These are phyloP conservation scores for Linnemannia schmuckeri DNA, from an alignment of 192 early-diverging fungal genomes.

Conservation along the genomic window DNA sequence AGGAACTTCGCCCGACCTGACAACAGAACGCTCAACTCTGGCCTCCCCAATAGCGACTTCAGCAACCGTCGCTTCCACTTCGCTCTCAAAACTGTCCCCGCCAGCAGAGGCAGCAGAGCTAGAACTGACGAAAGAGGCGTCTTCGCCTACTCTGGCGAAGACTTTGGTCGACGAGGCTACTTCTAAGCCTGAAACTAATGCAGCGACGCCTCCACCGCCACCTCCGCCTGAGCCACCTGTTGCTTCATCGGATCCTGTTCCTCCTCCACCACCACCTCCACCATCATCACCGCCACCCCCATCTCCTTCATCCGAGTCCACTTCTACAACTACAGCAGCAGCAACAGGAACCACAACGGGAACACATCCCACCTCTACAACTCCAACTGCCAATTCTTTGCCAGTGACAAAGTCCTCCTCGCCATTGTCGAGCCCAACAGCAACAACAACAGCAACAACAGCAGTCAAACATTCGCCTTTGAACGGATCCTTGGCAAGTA, in stretches of 20 bases:
- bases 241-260: not conserved
- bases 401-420: slow-evolving; percentile 6
- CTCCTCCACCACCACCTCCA: slow-evolving; percentile 13
- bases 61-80: not conserved
- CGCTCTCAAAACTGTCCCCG: not conserved
- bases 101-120: not conserved
- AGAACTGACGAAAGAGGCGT: not conserved
- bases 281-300: not conserved
- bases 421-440: not conserved
- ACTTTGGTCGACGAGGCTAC: not conserved
- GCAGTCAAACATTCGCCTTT: not conserved
- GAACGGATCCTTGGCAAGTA: not conserved
- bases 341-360: not conserved
- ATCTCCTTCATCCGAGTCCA: not conserved
- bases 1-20: not conserved
- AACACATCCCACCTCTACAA: not conserved
- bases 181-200: not conserved
- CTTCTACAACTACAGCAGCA: not conserved
- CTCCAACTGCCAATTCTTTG: not conserved
- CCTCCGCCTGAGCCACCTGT: not conserved
- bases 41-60: not conserved
- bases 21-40: not conserved
- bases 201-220: not conserved
- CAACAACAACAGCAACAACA: not conserved
- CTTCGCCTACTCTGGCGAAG: not conserved